phyloP scores from a whole-genome alignment of 176 grass and related monocot species.

The Carex kokanica region DNA sequence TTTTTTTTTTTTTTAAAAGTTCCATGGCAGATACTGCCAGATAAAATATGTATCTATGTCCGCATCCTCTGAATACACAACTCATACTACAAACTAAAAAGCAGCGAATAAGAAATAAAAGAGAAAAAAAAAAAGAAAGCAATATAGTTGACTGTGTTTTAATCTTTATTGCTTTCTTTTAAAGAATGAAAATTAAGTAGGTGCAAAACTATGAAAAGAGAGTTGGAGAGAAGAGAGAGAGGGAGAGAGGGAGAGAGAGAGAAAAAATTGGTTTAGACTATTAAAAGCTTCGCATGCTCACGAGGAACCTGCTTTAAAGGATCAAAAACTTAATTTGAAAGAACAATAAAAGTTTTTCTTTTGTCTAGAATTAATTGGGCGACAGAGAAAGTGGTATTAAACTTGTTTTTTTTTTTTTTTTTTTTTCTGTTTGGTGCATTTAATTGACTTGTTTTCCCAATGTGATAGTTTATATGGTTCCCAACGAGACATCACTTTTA shows the following conservation, averaged over 20 bases:
- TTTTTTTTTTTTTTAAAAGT: no score
- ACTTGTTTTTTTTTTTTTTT: conserved; percentile 9
- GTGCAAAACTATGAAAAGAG: neutral
- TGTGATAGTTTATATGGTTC: neutral
- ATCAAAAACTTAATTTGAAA: conserved; percentile 19
- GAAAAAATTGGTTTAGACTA: conserved; percentile 3
- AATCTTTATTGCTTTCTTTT: no score
- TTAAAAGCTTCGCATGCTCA: conserved; percentile 2
- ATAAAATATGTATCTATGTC: no score
- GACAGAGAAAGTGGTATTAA: neutral
- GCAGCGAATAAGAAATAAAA: no score
- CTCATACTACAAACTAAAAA: no score
- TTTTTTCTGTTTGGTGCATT: neutral
- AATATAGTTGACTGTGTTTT: no score
- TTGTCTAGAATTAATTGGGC: conserved; percentile 3
- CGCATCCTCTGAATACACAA: no score
- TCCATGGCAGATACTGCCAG: no score
- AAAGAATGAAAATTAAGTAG: neutral
- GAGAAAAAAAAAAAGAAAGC: no score
- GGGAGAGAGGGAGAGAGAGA: neutral
- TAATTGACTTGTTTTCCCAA: conserved; percentile 14
- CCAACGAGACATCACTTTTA: neutral
- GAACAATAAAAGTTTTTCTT: neutral
- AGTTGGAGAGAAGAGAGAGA: neutral
- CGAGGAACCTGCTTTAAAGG: conserved; percentile 11